Percentiles rank a stretch among this genome's conserved stretches.
Evolutionary conservation across 495 filamentous ascomycete species (phyloP).

Genomic region (Extremus antarcticus): DNA sequence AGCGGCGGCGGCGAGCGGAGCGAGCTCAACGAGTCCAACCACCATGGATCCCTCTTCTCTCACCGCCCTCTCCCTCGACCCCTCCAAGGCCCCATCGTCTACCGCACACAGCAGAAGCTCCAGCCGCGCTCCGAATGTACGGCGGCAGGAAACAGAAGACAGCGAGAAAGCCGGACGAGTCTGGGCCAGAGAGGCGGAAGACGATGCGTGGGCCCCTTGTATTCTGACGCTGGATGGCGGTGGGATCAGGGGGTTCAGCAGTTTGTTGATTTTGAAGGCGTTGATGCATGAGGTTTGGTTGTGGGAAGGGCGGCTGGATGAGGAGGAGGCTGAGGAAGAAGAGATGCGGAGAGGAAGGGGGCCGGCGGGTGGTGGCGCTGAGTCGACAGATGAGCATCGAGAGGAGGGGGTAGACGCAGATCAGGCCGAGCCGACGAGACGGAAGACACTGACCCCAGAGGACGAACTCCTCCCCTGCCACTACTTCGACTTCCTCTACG

Average conservation of each 20-base stretch:
- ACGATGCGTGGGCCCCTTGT: constrained; percentile 22
- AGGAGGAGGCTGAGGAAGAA: constrained; percentile 11
- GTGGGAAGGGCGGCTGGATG: constrained; percentile 28
- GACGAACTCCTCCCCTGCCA: constrained; percentile 34
- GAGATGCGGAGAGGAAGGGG: background rate
- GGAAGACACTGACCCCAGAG: constrained; percentile 17
- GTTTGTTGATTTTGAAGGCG: constrained; percentile 30
- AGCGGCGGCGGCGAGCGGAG: too few species aligned
- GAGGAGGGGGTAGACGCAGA: background rate
- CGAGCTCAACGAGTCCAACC: too few species aligned
- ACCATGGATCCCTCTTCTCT: background rate
- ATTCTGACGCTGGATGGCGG: constrained; percentile 30
- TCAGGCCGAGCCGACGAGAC: background rate
- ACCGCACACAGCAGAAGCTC: background rate
- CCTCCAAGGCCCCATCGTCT: background rate
- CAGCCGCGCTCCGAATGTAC: background rate
- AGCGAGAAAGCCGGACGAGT: constrained; percentile 19
- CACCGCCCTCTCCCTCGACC: background rate
- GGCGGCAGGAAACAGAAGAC: constrained; percentile 15
- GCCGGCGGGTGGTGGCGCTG: background rate
- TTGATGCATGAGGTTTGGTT: constrained; percentile 33
- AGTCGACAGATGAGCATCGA: background rate
- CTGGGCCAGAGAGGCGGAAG: constrained; percentile 21
- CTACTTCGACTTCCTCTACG: constrained; percentile 41
- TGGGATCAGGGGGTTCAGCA: constrained; percentile 34